Evolutionary conservation across 2,329 filamentous ascomycete species (phyloP).

Genomic region (Calonectria henricotiae): DNA sequence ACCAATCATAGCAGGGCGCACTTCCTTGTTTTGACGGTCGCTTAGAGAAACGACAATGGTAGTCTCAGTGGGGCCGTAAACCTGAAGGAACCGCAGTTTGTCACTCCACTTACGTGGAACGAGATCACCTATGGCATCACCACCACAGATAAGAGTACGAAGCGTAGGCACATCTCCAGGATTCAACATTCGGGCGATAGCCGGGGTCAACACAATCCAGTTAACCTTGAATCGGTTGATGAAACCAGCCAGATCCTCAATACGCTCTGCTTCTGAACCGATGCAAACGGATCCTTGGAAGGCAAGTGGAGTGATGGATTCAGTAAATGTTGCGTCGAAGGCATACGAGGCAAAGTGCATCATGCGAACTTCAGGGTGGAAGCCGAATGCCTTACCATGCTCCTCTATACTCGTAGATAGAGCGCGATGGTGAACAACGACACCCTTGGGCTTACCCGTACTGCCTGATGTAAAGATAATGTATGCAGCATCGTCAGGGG

Average conservation of each 20-base stretch:
- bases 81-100: conserved; percentile 41
- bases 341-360: conserved; percentile 56
- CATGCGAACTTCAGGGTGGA: conserved; percentile 45
- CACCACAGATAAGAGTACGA: conserved; percentile 47
- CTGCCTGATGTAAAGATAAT: conserved; percentile 48
- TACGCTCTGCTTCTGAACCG: conserved; percentile 40
- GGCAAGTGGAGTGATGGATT: conserved; percentile 46
- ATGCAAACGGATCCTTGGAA: conserved; percentile 43
- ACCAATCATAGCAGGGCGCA: conserved; percentile 47
- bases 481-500: conserved; percentile 33
- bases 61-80: conserved; percentile 46
- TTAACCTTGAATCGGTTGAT: conserved; percentile 39
- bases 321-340: conserved; percentile 54
- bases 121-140: conserved; percentile 48
- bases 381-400: conserved; percentile 31
- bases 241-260: conserved; percentile 38
- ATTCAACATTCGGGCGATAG: conserved; percentile 39
- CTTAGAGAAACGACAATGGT: conserved; percentile 45
- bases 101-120: conserved; percentile 44
- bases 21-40: conserved; percentile 39
- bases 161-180: conserved; percentile 42
- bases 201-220: conserved; percentile 44
- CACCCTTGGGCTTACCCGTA: conserved; percentile 44
- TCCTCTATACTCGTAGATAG: conserved; percentile 32
- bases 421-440: conserved; percentile 42